These are phyloP conservation scores for Primulina huaijiensis DNA, from an alignment of 257 asterid genomes.

Conservation along the genomic window DNA sequence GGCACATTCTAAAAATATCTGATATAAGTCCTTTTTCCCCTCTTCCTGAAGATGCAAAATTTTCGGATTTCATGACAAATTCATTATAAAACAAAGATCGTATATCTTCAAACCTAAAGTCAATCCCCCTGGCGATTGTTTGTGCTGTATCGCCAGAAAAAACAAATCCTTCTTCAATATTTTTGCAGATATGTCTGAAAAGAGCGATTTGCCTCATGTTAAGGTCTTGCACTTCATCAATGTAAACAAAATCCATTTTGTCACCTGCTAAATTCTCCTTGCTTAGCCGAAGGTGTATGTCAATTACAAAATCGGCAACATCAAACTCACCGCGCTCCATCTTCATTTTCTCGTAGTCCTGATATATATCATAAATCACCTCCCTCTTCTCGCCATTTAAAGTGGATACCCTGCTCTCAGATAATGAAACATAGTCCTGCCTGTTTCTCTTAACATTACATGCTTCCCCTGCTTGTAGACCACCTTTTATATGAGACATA, in stretches of 20 bases:
- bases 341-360: slow-evolving; percentile 63
- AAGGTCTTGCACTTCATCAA: slow-evolving; percentile 76
- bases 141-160: slow-evolving; percentile 75
- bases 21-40: slow-evolving; percentile 49
- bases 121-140: slow-evolving; percentile 61
- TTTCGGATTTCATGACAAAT: slow-evolving; percentile 36
- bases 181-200: slow-evolving; percentile 50
- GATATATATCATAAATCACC: slow-evolving; percentile 45
- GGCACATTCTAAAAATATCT: slow-evolving; percentile 40
- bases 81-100: slow-evolving; percentile 53
- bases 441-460: slow-evolving; percentile 37
- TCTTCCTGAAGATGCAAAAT: slow-evolving; percentile 23
- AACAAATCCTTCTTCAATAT: slow-evolving; percentile 58
- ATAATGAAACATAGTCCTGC: slow-evolving; percentile 38
- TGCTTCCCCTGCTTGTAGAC: slow-evolving; percentile 35
- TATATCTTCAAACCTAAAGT: slow-evolving; percentile 66
- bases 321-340: slow-evolving; percentile 51
- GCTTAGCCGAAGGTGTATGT: slow-evolving; percentile 50
- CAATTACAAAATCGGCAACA: slow-evolving; percentile 58
- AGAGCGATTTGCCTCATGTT: slow-evolving; percentile 58
- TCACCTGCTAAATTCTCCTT: slow-evolving; percentile 37
- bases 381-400: slow-evolving; percentile 34
- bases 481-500: slow-evolving; percentile 65
- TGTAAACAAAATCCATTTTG: slow-evolving; percentile 66
- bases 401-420: slow-evolving; percentile 43